These are phyloP conservation scores for Hypocrella siamensis DNA, from an alignment of 2,329 filamentous ascomycete genomes.

Conservation along the genomic window DNA sequence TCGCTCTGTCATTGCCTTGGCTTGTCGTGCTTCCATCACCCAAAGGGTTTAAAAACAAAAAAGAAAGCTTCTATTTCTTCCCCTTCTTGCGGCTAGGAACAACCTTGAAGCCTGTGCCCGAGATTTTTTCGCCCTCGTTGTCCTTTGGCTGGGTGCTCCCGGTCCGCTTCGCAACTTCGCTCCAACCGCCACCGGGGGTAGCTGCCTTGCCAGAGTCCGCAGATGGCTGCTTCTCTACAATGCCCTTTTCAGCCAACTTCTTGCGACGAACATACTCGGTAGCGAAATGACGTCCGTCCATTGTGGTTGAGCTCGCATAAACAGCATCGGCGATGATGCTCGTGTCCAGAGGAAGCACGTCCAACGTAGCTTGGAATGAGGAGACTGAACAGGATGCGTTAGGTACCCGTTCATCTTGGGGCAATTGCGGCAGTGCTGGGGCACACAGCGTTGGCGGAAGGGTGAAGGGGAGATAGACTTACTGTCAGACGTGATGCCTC, in stretches of 20 bases:
- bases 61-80: constrained; percentile 40
- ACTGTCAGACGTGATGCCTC: constrained; percentile 45
- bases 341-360: constrained; percentile 59
- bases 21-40: too few species aligned
- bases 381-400: constrained; percentile 41
- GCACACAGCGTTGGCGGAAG: too few species aligned
- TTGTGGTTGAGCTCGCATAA: constrained; percentile 72
- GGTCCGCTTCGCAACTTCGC: constrained; percentile 92
- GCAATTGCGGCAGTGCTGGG: too few species aligned
- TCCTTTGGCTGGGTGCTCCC: constrained; percentile 26
- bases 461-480: constrained; percentile 15
- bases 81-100: constrained; percentile 88
- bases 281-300: constrained; percentile 85
- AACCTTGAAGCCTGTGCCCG: constrained; percentile 63
- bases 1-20: neutral
- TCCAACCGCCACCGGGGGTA: constrained; percentile 60
- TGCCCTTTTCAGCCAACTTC: constrained; percentile 82
- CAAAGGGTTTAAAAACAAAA: constrained; percentile 4
- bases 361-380: constrained; percentile 61
- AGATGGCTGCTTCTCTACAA: constrained; percentile 58
- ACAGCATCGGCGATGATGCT: constrained; percentile 81
- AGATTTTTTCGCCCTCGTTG: constrained; percentile 22
- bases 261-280: constrained; percentile 90
- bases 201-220: constrained; percentile 30
- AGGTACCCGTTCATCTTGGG: neutral